phyloP scores from a whole-genome alignment of 1,284 basidiomycete genomes.

The Ceraceosorus guamensis region DNA sequence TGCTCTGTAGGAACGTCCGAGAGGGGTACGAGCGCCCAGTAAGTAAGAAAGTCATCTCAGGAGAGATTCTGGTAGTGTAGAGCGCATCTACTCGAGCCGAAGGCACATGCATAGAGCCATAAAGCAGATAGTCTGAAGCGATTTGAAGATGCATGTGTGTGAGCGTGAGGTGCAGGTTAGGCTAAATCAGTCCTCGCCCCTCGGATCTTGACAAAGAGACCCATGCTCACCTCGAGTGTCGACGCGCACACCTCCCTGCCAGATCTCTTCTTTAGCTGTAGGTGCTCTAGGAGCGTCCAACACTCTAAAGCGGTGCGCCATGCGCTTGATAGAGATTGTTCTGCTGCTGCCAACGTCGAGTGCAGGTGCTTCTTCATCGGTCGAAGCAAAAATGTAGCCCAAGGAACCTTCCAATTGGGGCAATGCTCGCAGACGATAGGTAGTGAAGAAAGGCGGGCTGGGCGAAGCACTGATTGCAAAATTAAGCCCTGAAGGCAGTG shows the following conservation, averaged over 20 bases:
- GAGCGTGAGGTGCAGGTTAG: no score
- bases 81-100: constrained; percentile 79
- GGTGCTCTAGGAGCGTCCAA: constrained; percentile 69
- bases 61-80: constrained; percentile 67
- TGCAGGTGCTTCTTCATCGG: constrained; percentile 52
- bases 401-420: constrained; percentile 85
- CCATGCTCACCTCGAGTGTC: constrained; percentile 53
- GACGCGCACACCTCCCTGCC: constrained; percentile 67
- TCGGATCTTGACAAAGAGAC: no score
- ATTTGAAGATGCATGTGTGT: no score
- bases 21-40: no score
- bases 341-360: constrained; percentile 21
- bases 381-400: constrained; percentile 74
- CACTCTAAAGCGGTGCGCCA: constrained; percentile 63
- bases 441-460: constrained; percentile 73
- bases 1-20: no score
- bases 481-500: constrained; percentile 68
- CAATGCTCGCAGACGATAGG: constrained; percentile 82
- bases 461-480: constrained; percentile 81
- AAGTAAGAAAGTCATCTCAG: constrained; percentile 17
- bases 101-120: constrained; percentile 84
- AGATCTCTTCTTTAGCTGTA: constrained; percentile 67
- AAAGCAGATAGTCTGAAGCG: constrained; percentile 68
- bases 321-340: constrained; percentile 74
- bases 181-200: no score